Percentiles rank a stretch among this genome's conserved stretches.
phyloP scores from a whole-genome alignment of 768 basidiomycete genomes.

The Boletellus emodensis region DNA sequence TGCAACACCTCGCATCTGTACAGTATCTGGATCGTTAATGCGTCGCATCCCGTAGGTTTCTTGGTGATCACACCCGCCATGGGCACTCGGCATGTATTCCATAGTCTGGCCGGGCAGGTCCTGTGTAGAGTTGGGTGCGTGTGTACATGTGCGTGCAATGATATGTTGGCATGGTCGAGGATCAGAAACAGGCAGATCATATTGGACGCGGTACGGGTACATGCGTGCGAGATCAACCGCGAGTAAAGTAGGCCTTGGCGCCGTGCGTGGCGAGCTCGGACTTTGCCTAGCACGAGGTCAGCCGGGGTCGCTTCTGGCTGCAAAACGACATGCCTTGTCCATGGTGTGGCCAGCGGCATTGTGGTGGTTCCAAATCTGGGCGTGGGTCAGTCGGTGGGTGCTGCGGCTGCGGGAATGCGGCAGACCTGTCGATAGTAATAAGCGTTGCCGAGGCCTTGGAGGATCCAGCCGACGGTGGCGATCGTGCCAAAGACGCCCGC shows the following conservation, averaged over 20 bases:
- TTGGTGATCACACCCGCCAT: conserved; percentile 4
- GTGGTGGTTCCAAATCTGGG: conserved; percentile 73
- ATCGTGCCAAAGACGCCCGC: conserved; percentile 80
- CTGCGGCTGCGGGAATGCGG: conserved; percentile 12
- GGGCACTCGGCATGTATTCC: conserved; percentile 6
- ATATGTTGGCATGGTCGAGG: conserved; percentile 12
- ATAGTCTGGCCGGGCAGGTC: neutral
- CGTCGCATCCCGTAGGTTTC: conserved; percentile 62
- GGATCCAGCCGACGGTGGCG: conserved; percentile 80
- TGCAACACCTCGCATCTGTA: conserved; percentile 13
- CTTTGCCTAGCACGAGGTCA: conserved; percentile 57
- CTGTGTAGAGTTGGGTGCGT: neutral
- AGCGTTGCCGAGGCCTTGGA: conserved; percentile 80
- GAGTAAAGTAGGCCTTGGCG: conserved; percentile 83
- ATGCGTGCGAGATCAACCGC: conserved; percentile 48
- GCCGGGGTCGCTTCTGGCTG: neutral
- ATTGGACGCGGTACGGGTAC: conserved; percentile 18
- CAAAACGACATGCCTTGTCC: conserved; percentile 58
- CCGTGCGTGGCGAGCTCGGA: conserved; percentile 79
- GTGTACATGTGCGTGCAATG: conserved; percentile 7
- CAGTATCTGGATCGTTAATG: conserved; percentile 69
- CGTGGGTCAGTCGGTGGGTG: conserved; percentile 3
- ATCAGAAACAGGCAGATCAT: neutral
- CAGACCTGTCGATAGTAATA: conserved; percentile 76
- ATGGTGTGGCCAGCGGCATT: conserved; percentile 83